phyloP scores from a whole-genome alignment of 2,329 filamentous ascomycete genomes.

The Colletotrichum tamarilloi region DNA sequence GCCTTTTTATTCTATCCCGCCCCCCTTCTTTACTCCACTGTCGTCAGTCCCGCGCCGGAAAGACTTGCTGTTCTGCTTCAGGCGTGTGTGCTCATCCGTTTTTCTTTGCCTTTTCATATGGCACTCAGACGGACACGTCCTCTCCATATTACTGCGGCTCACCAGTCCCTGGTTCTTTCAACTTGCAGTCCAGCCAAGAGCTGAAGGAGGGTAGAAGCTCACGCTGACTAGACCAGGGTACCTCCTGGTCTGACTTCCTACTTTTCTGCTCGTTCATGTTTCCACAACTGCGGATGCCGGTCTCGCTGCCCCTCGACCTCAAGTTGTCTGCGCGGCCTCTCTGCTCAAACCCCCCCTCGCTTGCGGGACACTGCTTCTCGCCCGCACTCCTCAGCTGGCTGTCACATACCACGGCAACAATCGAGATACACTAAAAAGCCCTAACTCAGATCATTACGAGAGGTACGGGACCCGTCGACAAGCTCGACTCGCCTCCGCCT shows the following conservation, averaged over 20 bases:
- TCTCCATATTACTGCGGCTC: conserved; percentile 2
- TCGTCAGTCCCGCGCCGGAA: conserved; percentile 29
- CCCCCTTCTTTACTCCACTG: conserved; percentile 33
- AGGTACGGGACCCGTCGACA: conserved; percentile 24
- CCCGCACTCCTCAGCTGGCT: conserved; percentile 24
- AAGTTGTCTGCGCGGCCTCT: conserved; percentile 26
- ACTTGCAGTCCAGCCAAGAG: not conserved
- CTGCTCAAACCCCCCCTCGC: conserved; percentile 27
- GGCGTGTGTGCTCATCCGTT: conserved; percentile 10
- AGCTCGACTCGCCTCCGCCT: conserved; percentile 29
- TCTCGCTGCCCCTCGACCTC: conserved; percentile 36
- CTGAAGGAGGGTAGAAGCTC: conserved; percentile 30
- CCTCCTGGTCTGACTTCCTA: conserved; percentile 16
- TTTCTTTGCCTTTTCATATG: conserved; percentile 17
- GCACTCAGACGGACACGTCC: not conserved
- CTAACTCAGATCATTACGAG: conserved; percentile 33
- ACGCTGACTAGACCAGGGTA: conserved; percentile 16
- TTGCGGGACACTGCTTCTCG: conserved; percentile 26
- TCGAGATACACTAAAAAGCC: conserved; percentile 33
- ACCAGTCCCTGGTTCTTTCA: not conserved
- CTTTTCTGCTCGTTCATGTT: conserved; percentile 25
- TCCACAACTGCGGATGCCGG: conserved; percentile 31
- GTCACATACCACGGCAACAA: conserved; percentile 31
- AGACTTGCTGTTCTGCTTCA: conserved; percentile 24
- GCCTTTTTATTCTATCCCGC: conserved; percentile 14